phyloP scores from a whole-genome alignment of 139 green algal genomes.

The Mesotaenium endlicherianum region DNA sequence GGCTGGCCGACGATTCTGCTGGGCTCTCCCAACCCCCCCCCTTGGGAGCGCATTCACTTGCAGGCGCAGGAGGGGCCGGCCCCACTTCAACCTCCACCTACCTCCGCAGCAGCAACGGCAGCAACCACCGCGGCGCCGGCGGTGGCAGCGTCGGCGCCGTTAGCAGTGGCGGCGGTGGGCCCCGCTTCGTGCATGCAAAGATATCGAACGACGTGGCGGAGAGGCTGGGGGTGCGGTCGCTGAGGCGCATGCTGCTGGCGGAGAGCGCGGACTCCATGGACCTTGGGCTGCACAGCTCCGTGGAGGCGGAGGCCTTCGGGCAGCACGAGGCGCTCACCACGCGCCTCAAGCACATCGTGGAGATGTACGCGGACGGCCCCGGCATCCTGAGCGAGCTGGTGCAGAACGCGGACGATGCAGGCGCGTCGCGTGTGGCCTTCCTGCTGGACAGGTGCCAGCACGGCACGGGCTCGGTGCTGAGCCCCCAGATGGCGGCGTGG shows the following conservation, averaged over 20 bases:
- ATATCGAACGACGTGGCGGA: slow-evolving; percentile 56
- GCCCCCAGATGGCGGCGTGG: slow-evolving; percentile 50
- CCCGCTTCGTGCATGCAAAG: slow-evolving; percentile 40
- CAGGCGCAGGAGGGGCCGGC: neutral
- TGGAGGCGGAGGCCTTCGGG: slow-evolving; percentile 75
- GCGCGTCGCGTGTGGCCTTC: slow-evolving; percentile 58
- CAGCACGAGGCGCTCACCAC: slow-evolving; percentile 82
- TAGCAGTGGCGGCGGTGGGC: neutral
- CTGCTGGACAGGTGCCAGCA: slow-evolving; percentile 63
- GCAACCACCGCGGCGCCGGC: neutral
- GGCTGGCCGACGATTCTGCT: slow-evolving; percentile 51
- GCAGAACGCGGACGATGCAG: slow-evolving; percentile 80
- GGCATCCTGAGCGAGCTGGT: slow-evolving; percentile 76
- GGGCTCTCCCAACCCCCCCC: neutral
- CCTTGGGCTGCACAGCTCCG: slow-evolving; percentile 47
- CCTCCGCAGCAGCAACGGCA: neutral
- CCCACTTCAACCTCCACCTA: neutral
- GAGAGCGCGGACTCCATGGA: slow-evolving; percentile 56
- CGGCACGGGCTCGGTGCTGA: slow-evolving; percentile 60
- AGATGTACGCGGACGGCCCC: slow-evolving; percentile 76
- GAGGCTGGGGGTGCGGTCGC: slow-evolving; percentile 60
- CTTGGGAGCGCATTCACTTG: no score
- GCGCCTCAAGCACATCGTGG: slow-evolving; percentile 74
- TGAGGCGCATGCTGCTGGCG: slow-evolving; percentile 67
- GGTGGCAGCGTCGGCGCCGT: neutral